Percentiles rank a stretch among this genome's conserved stretches.
Conservation (phyloP, 2,329 filamentous ascomycete genomes). For the Pseudopithomyces maydicus region DNA sequence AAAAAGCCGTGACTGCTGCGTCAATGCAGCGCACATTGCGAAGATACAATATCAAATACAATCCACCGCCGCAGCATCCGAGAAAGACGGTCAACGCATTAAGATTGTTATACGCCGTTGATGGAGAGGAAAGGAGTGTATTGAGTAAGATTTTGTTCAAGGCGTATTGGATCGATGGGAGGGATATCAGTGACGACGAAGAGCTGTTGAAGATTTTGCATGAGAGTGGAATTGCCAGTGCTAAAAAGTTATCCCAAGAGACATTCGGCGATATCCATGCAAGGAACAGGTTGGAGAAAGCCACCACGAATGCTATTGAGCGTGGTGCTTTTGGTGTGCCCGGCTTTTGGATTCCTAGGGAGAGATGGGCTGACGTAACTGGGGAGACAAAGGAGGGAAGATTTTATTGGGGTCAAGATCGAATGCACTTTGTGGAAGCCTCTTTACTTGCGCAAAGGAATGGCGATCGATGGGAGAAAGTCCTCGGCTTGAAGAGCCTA, state of each 20-base stretch:
- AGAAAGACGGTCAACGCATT: slow-evolving; percentile 41
- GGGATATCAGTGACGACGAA: slow-evolving; percentile 29
- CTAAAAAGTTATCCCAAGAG: slow-evolving; percentile 2
- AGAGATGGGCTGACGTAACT: slow-evolving; percentile 20
- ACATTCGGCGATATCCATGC: slow-evolving; percentile 25
- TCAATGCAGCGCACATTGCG: slow-evolving; percentile 38
- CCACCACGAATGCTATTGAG: slow-evolving; percentile 35
- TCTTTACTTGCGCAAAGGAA: slow-evolving; percentile 20
- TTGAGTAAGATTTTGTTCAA: slow-evolving; percentile 33
- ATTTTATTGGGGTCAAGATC: slow-evolving; percentile 44
- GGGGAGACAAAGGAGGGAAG: slow-evolving; percentile 22
- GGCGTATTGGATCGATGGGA: slow-evolving; percentile 40
- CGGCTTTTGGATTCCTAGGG: slow-evolving; percentile 39
- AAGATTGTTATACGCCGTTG: slow-evolving; percentile 30
- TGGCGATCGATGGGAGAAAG: slow-evolving; percentile 14
- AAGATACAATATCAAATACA: slow-evolving; percentile 34
- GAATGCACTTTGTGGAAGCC: slow-evolving; percentile 45
- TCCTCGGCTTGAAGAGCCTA: slow-evolving; percentile 21
- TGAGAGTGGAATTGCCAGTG: slow-evolving; percentile 29
- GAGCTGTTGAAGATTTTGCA: slow-evolving; percentile 29
- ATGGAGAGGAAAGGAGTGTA: slow-evolving; percentile 20
- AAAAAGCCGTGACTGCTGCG: slow-evolving; percentile 33
- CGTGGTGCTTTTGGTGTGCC: slow-evolving; percentile 43
- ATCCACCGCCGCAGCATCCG: slow-evolving; percentile 38
- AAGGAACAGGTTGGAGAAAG: slow-evolving; percentile 28